Base-by-base conservation (phyloP, 2,329 filamentous ascomycete species). In the Rhytidhysteron rufulum region DNA sequence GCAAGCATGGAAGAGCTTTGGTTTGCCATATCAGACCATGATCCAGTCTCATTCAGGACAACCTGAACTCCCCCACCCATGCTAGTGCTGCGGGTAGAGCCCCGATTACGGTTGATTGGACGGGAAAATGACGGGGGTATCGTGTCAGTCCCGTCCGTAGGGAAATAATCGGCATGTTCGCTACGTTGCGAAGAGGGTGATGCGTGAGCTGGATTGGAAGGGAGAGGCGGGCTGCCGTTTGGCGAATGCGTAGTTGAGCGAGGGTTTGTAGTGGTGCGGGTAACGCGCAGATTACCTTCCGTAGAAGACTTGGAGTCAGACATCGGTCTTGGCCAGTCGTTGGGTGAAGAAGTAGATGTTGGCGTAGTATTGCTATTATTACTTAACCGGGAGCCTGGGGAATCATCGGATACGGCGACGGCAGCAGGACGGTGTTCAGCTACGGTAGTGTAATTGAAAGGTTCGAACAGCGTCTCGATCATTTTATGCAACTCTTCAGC, bases 401-500 rank as follows among this genome's bases (percentile, higher is more conserved):
- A 58, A 33, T 65, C 60, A 31, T 61, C 59, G 29, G 48, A 45
- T 8, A 62, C 58, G 11, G 50, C 50, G 20, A 62, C 44, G 3
- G 40, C 35, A 9, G 50, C 49, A 18, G 54, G 80, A 49, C 73
- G 88, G 78, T 83, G 82, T 56, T 89, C 91, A 3, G 82, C 85
- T 16, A 87, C 82, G 3, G 83, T 70, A 0, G 90, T 96, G 66
- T 98, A 98, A 65, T 98, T 93, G 63, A 97, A 98, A 1, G 90
- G 88, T 62, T 86, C 83, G 60, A 97, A 98, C 57, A 95, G 85
- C 4, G 80, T 86, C 66, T 98, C 93, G 46, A 98, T 96, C 78
- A 94, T 86, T 49, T 83, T 83, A 63, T 97, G 93, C 17, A 97
- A 76, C 65, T 96, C 90, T 47, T 98, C 91, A 53, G 95, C 89